Percentiles rank a stretch among this genome's conserved stretches.
Evolutionary conservation across 805 yeast species (phyloP).

Genomic region (Candida piceae): DNA sequence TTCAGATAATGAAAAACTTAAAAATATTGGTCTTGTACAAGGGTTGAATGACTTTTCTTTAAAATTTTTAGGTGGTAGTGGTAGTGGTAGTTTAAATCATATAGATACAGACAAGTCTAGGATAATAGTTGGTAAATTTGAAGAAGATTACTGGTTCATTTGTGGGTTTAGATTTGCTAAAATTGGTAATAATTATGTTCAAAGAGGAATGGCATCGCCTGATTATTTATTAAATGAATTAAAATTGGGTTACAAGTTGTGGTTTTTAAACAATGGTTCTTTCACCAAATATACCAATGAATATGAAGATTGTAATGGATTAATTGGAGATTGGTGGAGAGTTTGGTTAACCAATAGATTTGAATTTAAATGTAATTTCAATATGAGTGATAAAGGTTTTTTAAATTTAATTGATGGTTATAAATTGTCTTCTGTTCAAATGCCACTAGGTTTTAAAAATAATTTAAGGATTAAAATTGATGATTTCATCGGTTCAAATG

Average conservation of each 20-base stretch:
- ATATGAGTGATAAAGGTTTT: slow-evolving; percentile 30
- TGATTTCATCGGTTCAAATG: slow-evolving; percentile 6
- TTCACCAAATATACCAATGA: slow-evolving; percentile 11
- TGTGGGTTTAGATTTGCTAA: slow-evolving; percentile 23
- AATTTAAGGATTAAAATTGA: slow-evolving; percentile 20
- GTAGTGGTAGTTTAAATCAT: slow-evolving; percentile 4
- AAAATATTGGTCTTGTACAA: slow-evolving; percentile 23
- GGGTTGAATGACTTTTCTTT: slow-evolving; percentile 25
- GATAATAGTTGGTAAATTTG: slow-evolving; percentile 27
- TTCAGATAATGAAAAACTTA: slow-evolving; percentile 17
- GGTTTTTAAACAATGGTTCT: slow-evolving; percentile 30
- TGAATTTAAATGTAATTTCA: slow-evolving; percentile 20
- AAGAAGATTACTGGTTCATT: slow-evolving; percentile 30
- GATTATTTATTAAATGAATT: slow-evolving; percentile 30
- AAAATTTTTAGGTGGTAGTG: slow-evolving; percentile 14
- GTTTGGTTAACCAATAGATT: slow-evolving; percentile 30
- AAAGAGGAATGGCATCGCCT: slow-evolving; percentile 28
- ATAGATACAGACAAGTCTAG: slow-evolving; percentile 32
- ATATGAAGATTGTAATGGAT: slow-evolving; percentile 6
- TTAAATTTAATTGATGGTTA: slow-evolving; percentile 26
- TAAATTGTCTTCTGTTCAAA: slow-evolving; percentile 25
- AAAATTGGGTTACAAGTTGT: slow-evolving; percentile 28
- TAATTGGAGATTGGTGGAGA: slow-evolving; percentile 32
- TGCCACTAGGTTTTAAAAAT: slow-evolving; percentile 28
- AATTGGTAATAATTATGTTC: slow-evolving; percentile 10